Conservation (phyloP, 805 yeast genomes). For the Wickerhamiella allomyrinae region DNA sequence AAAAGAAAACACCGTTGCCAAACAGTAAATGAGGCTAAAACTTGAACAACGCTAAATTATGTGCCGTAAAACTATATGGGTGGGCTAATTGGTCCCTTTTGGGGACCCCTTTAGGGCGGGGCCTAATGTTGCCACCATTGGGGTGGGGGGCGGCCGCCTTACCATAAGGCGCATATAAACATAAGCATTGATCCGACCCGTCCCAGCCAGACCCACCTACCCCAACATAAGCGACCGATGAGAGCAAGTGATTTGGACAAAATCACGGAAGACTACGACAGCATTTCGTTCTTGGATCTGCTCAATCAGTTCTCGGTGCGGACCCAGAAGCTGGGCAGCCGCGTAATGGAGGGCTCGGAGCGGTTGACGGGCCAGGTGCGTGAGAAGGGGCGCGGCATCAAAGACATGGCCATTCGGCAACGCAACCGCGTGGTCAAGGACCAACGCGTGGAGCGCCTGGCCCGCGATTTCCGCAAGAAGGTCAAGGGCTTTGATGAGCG, state of each 20-base stretch:
- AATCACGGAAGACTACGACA: slow-evolving; percentile 16
- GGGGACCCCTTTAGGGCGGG: no score
- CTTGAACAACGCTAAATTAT: no score
- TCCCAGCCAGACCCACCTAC: no score
- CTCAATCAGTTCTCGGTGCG: slow-evolving; percentile 23
- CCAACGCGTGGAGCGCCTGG: slow-evolving; percentile 20
- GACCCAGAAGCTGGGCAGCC: slow-evolving; percentile 17
- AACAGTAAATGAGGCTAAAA: no score
- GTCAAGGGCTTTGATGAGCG: slow-evolving; percentile 22
- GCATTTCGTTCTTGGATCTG: slow-evolving; percentile 23
- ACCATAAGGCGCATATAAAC: no score
- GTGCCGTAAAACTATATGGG: no score
- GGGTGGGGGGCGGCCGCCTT: no score
- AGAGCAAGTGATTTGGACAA: not conserved
- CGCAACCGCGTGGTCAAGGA: slow-evolving; percentile 8
- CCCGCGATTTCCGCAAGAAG: slow-evolving; percentile 15
- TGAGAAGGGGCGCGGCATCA: slow-evolving; percentile 3
- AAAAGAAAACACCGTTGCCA: no score
- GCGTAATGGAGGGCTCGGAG: slow-evolving; percentile 11
- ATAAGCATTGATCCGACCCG: no score
- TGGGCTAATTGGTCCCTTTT: no score
- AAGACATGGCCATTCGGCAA: slow-evolving; percentile 3
- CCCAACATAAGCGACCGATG: slow-evolving; percentile 3
- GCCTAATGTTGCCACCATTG: no score
- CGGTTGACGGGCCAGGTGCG: slow-evolving; percentile 8